Evolutionary conservation across 139 green algal species (phyloP), one percentile per base, ranked within the genome.

Genomic region (Chloropicon primus): DNA sequence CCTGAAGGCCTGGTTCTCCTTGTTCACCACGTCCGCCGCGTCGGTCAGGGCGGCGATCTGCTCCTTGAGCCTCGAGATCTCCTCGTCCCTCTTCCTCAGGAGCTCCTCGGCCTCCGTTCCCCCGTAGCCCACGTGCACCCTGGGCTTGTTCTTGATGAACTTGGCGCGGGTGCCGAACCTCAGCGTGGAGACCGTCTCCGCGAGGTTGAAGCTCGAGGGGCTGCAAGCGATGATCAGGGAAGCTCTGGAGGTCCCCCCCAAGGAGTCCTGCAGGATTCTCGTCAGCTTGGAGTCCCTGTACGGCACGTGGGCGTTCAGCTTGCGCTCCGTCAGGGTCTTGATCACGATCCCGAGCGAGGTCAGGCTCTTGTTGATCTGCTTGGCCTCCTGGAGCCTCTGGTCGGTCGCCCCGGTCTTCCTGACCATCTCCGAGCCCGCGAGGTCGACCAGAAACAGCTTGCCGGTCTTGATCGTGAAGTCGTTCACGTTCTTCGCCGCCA

Each of bases 261-360:
- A 81, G 0, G 78, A 88, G 84, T 93, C 95, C 75, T 74, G 89
- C 94, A 99, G 96, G 74, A 99, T 89, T 92, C 98, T 98, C 72
- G 95, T 98, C 10, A 99, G 91, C 88, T 99, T 98, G 89, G 98
- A 92, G 86, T 99, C 96, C 80, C 95, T 79, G 80, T 74, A 54
- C 25, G 78, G 78, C 3, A 81, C 26, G 78, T 78, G 71, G 2
- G 26, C 24, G 23, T 22, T 71, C 72, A 74, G 62, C 25, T 75
- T 75, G 3, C 72, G 10, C 22, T 81, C 72, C 29, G 78, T 81
- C 22, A 81, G 72, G n/a, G 78, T 24, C 25, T 77, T 71, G 28
- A 28, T 71, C 25, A 74, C 78, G 28, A 77, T 74, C 23, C 23
- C 23, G 17, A 27, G 71, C 17, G 91, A 85, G 21, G 75, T 87